phyloP scores from a whole-genome alignment of 139 green algal genomes.

The Haematococcus sp. region DNA sequence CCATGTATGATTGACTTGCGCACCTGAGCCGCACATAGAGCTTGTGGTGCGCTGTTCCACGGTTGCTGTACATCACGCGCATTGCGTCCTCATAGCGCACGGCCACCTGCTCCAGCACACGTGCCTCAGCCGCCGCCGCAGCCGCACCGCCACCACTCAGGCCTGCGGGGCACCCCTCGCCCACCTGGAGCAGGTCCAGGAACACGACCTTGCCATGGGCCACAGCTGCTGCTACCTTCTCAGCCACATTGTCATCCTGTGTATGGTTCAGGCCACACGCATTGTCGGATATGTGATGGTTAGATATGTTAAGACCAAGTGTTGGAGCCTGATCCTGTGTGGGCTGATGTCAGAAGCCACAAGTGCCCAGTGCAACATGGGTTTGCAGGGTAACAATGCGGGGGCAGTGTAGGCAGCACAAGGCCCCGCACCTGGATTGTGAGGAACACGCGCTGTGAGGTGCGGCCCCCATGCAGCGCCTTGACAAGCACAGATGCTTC shows the following conservation, averaged over 20 bases:
- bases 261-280: too few species aligned
- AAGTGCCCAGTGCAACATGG: too few species aligned
- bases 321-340: too few species aligned
- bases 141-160: too few species aligned
- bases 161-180: neutral
- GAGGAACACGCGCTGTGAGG: conserved; percentile 12
- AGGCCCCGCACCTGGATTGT: neutral
- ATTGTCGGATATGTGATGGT: too few species aligned
- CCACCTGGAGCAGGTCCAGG: conserved; percentile 23
- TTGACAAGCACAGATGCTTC: conserved; percentile 28
- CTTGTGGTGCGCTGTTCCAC: neutral
- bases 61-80: conserved; percentile 12
- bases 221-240: neutral
- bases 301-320: too few species aligned
- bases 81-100: conserved; percentile 26
- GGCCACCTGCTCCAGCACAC: conserved; percentile 14
- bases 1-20: too few species aligned
- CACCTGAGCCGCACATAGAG: too few species aligned
- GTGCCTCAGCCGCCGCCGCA: neutral
- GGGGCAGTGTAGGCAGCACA: too few species aligned
- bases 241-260: neutral
- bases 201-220: neutral
- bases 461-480: conserved; percentile 17
- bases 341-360: too few species aligned
- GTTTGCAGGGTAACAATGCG: too few species aligned